Conservation (phyloP, 2,329 filamentous ascomycete species). For the Ophiostoma ips region DNA sequence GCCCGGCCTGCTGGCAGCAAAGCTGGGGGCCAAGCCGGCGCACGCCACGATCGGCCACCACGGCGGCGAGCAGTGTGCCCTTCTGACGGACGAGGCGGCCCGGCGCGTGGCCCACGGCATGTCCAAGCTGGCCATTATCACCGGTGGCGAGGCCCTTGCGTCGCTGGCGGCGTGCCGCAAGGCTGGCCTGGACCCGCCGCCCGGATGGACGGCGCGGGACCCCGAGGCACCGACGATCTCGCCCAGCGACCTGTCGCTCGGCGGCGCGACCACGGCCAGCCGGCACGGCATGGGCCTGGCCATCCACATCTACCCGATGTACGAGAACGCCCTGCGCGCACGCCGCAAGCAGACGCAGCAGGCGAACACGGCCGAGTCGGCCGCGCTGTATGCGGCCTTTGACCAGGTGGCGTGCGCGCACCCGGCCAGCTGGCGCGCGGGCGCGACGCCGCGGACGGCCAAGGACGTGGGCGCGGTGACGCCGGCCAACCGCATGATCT, state of each 20-base stretch:
- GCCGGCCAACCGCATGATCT: conserved; percentile 8
- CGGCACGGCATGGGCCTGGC: conserved; percentile 6
- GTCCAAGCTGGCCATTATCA: conserved; percentile 8
- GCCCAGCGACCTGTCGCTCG: conserved; percentile 3
- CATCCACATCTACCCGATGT: conserved; percentile 11
- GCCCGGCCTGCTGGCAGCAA: conserved; percentile 1
- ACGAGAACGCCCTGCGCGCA: conserved; percentile 9
- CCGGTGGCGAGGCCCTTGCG: conserved; percentile 9
- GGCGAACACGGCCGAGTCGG: conserved; percentile 6
- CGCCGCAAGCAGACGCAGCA: conserved; percentile 5
- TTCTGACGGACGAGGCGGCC: conserved; percentile 8
- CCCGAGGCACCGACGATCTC: conserved; percentile 1
- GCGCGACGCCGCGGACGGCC: conserved; percentile 3
- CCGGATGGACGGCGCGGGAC: conserved; percentile 5
- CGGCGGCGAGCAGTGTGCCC: conserved; percentile 8
- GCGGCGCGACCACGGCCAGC: conserved; percentile 6
- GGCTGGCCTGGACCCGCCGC: conserved; percentile 1
- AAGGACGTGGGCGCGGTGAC: conserved; percentile 3
- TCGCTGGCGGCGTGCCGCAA: conserved; percentile 7
- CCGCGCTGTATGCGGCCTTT: conserved; percentile 8
- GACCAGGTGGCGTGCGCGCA: conserved; percentile 5
- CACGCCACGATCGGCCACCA: conserved; percentile 1
- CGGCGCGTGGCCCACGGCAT: neutral
- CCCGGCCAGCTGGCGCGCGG: conserved; percentile 8
- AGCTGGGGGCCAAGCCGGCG: neutral